Evolutionary conservation across 768 basidiomycete genomes (phyloP).

Genomic region (Rhizopogon vinicolor): DNA sequence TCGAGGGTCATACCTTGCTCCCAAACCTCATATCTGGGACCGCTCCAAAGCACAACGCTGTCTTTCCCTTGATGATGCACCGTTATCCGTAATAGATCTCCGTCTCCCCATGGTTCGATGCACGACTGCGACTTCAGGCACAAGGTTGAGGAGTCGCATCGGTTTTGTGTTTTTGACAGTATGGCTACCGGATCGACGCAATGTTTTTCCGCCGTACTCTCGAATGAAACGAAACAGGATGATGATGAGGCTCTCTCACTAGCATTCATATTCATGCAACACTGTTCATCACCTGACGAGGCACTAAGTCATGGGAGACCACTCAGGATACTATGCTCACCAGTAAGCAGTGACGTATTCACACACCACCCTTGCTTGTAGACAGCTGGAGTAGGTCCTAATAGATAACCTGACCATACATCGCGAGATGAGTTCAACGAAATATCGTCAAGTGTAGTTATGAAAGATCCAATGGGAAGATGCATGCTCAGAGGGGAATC

Average conservation of each 20-base stretch:
- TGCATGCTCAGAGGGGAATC: constrained; percentile 57
- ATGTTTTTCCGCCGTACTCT: constrained; percentile 27
- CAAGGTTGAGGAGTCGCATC: constrained; percentile 37
- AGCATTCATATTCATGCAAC: neutral
- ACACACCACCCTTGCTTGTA: constrained; percentile 60
- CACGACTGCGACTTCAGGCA: constrained; percentile 44
- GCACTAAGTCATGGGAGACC: neutral
- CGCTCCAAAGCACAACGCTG: constrained; percentile 66
- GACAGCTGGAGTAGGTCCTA: constrained; percentile 6
- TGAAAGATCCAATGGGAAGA: constrained; percentile 51
- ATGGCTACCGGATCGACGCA: constrained; percentile 57
- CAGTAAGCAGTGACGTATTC: constrained; percentile 20
- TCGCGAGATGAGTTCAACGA: constrained; percentile 29
- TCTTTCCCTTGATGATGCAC: constrained; percentile 23
- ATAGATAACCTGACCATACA: constrained; percentile 46
- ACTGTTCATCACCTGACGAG: constrained; percentile 17
- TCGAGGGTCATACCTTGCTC: constrained; percentile 49
- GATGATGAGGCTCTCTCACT: constrained; percentile 6
- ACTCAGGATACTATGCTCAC: constrained; percentile 17
- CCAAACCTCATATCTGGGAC: constrained; percentile 59
- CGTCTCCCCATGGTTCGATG: constrained; percentile 43
- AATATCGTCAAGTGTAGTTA: constrained; percentile 65
- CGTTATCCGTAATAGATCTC: constrained; percentile 54
- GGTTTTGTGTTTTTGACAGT: constrained; percentile 28
- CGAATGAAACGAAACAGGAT: constrained; percentile 43